Evolutionary conservation across 1,284 basidiomycete species (phyloP).

Genomic region (Laetiporus sulphureus): DNA sequence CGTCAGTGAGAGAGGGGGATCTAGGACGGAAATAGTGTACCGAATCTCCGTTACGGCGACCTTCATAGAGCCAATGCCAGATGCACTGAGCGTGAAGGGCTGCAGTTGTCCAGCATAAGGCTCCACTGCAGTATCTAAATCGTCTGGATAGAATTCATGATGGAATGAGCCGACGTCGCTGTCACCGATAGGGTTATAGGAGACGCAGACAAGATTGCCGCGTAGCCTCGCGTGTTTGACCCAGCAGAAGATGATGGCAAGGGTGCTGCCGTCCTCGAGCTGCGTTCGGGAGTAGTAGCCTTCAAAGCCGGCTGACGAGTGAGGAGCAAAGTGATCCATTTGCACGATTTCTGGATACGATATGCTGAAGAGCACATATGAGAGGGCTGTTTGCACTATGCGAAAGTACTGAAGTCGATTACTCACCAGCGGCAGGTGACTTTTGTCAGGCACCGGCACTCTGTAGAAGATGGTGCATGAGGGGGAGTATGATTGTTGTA

Average conservation of each 20-base stretch:
- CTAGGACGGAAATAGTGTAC: slow-evolving; percentile 13
- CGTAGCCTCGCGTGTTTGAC: slow-evolving; percentile 16
- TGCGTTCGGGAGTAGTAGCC: slow-evolving; percentile 22
- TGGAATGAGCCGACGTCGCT: slow-evolving; percentile 11
- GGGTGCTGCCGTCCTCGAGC: slow-evolving; percentile 18
- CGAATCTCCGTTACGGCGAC: slow-evolving; percentile 11
- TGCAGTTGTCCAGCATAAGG: not conserved
- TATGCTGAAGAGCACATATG: not conserved
- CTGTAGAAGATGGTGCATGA: no score
- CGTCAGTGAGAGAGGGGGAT: slow-evolving; percentile 11
- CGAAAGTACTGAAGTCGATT: no score
- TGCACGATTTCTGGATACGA: not conserved
- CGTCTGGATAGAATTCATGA: slow-evolving; percentile 17
- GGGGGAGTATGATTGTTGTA: no score
- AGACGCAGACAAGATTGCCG: slow-evolving; percentile 16
- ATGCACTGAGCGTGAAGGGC: slow-evolving; percentile 14
- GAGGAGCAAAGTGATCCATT: slow-evolving; percentile 21
- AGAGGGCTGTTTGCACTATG: not conserved
- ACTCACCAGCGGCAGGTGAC: no score
- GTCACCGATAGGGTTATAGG: slow-evolving; percentile 9
- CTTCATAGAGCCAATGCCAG: slow-evolving; percentile 16
- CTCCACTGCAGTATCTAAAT: slow-evolving; percentile 7
- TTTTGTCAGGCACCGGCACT: no score
- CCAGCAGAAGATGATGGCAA: slow-evolving; percentile 23
- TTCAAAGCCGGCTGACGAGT: slow-evolving; percentile 17